Evolutionary conservation across 2,329 filamentous ascomycete genomes (phyloP), one percentile per base, ranked within the genome.

Genomic region (Paramyrothecium roridum): DNA sequence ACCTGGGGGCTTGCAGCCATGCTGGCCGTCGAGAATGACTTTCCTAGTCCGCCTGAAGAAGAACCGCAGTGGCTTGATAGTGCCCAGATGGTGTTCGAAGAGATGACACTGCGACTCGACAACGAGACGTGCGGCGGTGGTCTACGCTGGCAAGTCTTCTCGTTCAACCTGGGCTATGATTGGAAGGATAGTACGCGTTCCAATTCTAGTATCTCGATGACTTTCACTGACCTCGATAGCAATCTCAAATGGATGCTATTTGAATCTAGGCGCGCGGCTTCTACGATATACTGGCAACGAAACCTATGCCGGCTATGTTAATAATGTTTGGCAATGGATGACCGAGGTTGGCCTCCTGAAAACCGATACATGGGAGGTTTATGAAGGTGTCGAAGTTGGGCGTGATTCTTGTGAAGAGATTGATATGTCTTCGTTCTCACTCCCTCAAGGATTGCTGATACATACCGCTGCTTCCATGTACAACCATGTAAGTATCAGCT

Each of bases 1-100:
- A 90, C 91, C 70, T 92, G 89, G 89, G 87, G 80, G 3, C 79
- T 91, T 73, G 83, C 89, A 1, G 88, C 86, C 51, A 86, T 93
- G 75, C 81, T 82, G 8, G 89, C 89, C 2, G 84, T 86, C n/a
- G 89, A 93, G 71, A 81, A 85, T 62, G 85, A 83, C 58, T 91
- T 87, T 61, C 85, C 85, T 1, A 80, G 89, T 63, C 84, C 86
- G 13, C 77, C 81, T 0, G 57, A 73, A 0, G 80, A 77, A 53
- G 67, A 84, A 54, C 84, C 86, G 1, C 83, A 86, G 56, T 93
- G 89, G 89, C 77, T 91, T 16, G 83, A 84, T 6, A 79, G 93
- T 50, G 87, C 83, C 1, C 85, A 89, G 66, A 87, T 85, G 2
- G 86, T 89, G 0, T 92, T 91, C 69, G 61, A 70, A 0, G 30